phyloP scores from a whole-genome alignment of 257 asterid species.

The Nyctanthes arbortristis region DNA sequence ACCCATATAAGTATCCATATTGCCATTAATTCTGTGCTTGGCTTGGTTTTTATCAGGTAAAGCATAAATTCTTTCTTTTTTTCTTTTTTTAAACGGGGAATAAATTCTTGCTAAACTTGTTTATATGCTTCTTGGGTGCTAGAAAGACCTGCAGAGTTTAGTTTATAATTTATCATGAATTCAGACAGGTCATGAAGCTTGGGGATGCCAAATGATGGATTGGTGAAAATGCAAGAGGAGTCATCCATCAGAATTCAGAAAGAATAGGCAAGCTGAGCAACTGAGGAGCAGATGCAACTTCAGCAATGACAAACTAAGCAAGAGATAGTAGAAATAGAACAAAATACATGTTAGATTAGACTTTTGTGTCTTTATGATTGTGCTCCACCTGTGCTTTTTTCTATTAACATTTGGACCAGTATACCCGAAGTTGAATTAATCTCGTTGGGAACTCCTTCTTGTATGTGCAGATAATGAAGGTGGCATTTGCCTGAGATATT shows the following conservation, averaged over 20 bases:
- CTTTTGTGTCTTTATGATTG: no score
- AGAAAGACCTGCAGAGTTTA: slow-evolving; percentile 16
- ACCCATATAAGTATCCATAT: neutral
- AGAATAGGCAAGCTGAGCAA: slow-evolving; percentile 92
- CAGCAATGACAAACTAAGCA: slow-evolving; percentile 87
- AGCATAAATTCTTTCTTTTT: no score
- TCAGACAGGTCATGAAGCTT: slow-evolving; percentile 91
- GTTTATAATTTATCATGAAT: slow-evolving; percentile 23
- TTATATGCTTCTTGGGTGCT: neutral
- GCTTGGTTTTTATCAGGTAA: neutral
- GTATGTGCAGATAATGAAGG: no score
- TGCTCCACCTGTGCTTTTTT: no score
- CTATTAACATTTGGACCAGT: no score
- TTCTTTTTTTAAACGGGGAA: no score
- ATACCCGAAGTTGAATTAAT: no score
- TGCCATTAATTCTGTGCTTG: slow-evolving; percentile 8
- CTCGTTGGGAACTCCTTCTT: no score
- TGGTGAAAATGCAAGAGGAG: slow-evolving; percentile 95
- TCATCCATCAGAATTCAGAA: slow-evolving; percentile 76
- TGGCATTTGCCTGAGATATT: no score
- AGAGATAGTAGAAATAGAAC: slow-evolving; percentile 92
- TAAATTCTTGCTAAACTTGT: no score
- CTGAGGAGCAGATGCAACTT: slow-evolving; percentile 96
- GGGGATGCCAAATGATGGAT: slow-evolving; percentile 76
- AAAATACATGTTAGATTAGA: no score